Base-by-base conservation (phyloP, 176 grass and related monocot species). In the Guadua angustifolia region DNA sequence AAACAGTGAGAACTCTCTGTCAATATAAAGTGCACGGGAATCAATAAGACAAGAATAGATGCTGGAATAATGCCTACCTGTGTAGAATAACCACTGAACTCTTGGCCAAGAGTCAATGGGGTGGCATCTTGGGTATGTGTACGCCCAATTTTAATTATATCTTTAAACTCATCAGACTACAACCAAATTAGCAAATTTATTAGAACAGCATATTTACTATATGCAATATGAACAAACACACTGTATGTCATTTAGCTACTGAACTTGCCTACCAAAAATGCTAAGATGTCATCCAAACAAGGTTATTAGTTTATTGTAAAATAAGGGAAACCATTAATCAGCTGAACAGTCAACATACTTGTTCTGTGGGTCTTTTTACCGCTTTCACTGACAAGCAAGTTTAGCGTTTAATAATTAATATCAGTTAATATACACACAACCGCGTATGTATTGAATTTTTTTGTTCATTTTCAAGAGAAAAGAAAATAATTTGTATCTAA, bases 71-170 rank as follows among this genome's bases (percentile, higher is more conserved):
- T 66, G 68, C 63, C 68, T 81, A 99, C 97, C 82, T 99, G 97
- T 73, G 88, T 99, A 60, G 91, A 79, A 59, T 94, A 99, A 74
- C 97, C 97, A 86, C 96, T 94, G 62, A 99, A 99, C 82, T 99
- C 97, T 87, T 99, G 93, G 40, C 97, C 93, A 89, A 99, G 93
- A 68, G 97, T 99, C 69, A 96, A 86, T 16, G 93, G 96, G 89
- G 97, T 99, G 59, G 93, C 97, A 88, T 99, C 97, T 89, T 99
- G 97, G 43, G 93, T 95, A 92, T 95, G 97, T 33, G 97, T 99
- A 49, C 93, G 91, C 8, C 96, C 97, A 52, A 95, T 96, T 81
- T 99, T 99, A 73, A 99, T 90, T 66, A 99, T 99, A 71, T 92
- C 91, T 82, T 94, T 94, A 87, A 96, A 99, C 82, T 99, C 97